Base-by-base conservation (phyloP, 495 filamentous ascomycete genomes). In the Daldinia vernicosa region DNA sequence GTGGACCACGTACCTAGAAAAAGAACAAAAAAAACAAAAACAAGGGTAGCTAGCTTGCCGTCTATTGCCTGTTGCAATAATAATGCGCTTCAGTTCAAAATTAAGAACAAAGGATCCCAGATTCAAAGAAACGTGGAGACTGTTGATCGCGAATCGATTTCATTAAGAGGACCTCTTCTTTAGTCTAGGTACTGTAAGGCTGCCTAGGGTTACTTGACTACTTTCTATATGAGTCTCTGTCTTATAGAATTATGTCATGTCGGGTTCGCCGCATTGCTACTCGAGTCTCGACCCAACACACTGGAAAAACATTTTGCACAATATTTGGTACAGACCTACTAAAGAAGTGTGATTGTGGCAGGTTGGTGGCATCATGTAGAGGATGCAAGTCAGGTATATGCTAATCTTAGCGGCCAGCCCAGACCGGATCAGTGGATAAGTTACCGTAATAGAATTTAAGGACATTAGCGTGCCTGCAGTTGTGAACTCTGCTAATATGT, bases 201-300 rank as follows among this genome's bases (percentile, higher is more conserved):
- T 33, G 11, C 37, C 1, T 39, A 39, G 35, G 35, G 26, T 4
- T 4, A 30, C 33, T 35, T 35, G 33, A 35, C 33, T 35, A 14
- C 33, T 28, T 2, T n/a, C 17, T 9, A 57, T 35, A 27, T 17
- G 54, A 39, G 32, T 57, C 50, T 52, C 33, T 35, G 17, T 63
- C 30, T 24, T 53, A 35, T 27, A 27, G 58, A 62, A 67, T 72
- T 65, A 65, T 69, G 60, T 69, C 70, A 72, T 66, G 56, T 66
- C 70, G 65, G 65, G 60, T 72, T 61, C 51, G 70, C 65, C 70
- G 65, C 70, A 33, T 15, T 30, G 15, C 39, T 12, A 60, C 15
- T 72, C 63, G 35, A 72, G 55, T 67, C 69, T 72, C 59, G 60
- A 28, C 55, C 64, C 54, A 71, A 60, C 33, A 55, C 35, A 32